These are phyloP conservation scores for Globisporangium spinosum DNA, from an alignment of 352 stramenopile genomes.

Conservation along the genomic window DNA sequence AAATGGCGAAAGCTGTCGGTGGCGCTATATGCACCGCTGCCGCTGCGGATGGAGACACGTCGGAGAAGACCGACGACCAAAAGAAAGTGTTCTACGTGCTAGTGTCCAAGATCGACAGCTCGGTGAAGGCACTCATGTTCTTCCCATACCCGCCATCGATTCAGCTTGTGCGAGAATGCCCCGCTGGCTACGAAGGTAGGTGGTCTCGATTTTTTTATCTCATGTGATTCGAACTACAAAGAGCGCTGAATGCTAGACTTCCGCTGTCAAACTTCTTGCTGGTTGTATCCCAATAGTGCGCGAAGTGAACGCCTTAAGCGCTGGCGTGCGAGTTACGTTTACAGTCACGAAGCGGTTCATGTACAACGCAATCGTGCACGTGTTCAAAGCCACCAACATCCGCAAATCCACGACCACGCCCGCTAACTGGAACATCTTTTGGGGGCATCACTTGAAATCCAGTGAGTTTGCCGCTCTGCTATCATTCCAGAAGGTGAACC, in stretches of 20 bases:
- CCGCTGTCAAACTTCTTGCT: not conserved
- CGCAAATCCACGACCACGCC: conserved; percentile 16
- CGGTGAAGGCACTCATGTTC: conserved; percentile 39
- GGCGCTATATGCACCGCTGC: not conserved
- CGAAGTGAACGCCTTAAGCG: conserved; percentile 20
- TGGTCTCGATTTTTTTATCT: not conserved
- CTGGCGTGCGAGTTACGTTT: conserved; percentile 41
- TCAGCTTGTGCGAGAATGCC: conserved; percentile 39
- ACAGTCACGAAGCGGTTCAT: conserved; percentile 67
- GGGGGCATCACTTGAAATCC: conserved; percentile 62
- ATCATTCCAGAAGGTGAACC: conserved; percentile 63
- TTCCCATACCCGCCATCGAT: conserved; percentile 54
- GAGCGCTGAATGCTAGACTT: not conserved
- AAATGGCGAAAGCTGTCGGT: not conserved
- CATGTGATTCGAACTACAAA: not conserved
- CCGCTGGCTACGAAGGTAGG: conserved; percentile 57
- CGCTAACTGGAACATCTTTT: conserved; percentile 66
- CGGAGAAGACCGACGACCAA: conserved; percentile 19
- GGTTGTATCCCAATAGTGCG: conserved; percentile 24
- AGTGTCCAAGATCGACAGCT: conserved; percentile 45
- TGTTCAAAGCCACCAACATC: conserved; percentile 37
- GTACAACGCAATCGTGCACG: conserved; percentile 70
- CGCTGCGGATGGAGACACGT: not conserved
- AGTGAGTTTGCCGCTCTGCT: conserved; percentile 37
- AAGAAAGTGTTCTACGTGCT: conserved; percentile 38